Conservation (phyloP, 192 early-diverging fungal species). For the Umbelopsis sp. region DNA sequence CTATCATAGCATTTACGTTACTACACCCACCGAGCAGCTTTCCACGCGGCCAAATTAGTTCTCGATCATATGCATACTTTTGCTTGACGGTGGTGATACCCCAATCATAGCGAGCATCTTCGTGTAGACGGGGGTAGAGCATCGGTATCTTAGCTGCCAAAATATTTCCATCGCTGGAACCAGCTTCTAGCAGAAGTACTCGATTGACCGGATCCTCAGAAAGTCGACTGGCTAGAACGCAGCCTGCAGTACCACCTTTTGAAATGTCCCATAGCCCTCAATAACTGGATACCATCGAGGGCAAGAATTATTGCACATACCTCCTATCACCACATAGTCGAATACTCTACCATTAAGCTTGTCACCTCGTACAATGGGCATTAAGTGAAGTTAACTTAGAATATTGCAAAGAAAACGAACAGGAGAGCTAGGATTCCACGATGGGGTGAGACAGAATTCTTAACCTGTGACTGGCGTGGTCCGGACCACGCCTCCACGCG, state of each 20-base stretch:
- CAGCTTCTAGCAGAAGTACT: not conserved
- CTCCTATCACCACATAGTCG: constrained; percentile 9
- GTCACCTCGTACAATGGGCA: not conserved
- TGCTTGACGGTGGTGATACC: not conserved
- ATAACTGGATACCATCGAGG: not conserved
- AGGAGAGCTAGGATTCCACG: not conserved
- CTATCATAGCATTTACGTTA: constrained; percentile 13
- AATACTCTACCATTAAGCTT: not conserved
- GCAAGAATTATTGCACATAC: not conserved
- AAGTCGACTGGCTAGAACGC: not conserved
- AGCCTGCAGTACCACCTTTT: not conserved
- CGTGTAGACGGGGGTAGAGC: not conserved
- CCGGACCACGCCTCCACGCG: not conserved
- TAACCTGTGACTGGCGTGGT: too few species aligned
- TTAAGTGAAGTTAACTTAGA: not conserved
- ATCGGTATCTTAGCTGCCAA: not conserved
- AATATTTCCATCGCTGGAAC: not conserved
- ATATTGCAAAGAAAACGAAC: not conserved
- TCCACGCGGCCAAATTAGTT: constrained; percentile 4
- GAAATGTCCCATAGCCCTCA: not conserved
- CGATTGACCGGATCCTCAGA: constrained; percentile 2
- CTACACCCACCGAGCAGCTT: constrained; percentile 4
- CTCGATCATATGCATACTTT: constrained; percentile 8
- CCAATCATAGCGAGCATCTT: not conserved
- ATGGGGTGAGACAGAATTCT: not conserved